A percentile compares a stretch with the other conserved stretches of the same genome.
Evolutionary conservation across 768 basidiomycete species (phyloP).

Genomic region (Suillus bovinus): DNA sequence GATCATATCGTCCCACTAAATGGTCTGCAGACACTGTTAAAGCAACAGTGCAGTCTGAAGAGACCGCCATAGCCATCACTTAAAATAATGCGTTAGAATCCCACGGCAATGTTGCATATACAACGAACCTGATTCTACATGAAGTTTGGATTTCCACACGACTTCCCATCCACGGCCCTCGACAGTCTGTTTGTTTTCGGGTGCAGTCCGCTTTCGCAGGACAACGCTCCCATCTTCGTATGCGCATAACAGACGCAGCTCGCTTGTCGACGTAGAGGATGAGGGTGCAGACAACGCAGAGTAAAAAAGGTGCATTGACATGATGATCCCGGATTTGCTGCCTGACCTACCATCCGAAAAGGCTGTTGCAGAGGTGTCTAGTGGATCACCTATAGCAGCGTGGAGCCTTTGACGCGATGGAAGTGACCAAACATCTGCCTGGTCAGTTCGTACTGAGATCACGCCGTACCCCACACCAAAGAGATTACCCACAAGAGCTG

Average conservation of each 20-base stretch:
- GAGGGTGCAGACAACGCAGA: slow-evolving; percentile 32
- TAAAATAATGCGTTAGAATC: background rate
- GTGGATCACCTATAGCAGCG: slow-evolving; percentile 78
- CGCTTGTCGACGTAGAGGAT: slow-evolving; percentile 29
- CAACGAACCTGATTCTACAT: slow-evolving; percentile 69
- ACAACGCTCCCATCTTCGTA: slow-evolving; percentile 92
- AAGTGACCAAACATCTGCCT: slow-evolving; percentile 89
- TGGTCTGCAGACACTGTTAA: slow-evolving; percentile 88
- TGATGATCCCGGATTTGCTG: slow-evolving; percentile 77
- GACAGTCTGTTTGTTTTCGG: slow-evolving; percentile 43
- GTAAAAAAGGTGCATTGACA: slow-evolving; percentile 76
- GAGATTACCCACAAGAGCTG: slow-evolving; percentile 59
- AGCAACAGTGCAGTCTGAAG: slow-evolving; percentile 56
- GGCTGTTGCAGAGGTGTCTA: slow-evolving; percentile 25
- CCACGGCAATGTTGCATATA: background rate
- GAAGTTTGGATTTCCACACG: slow-evolving; percentile 65
- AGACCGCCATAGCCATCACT: slow-evolving; percentile 55
- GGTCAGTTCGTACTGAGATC: slow-evolving; percentile 4
- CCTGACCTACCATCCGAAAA: slow-evolving; percentile 49
- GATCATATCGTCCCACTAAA: slow-evolving; percentile 63
- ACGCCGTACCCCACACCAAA: background rate
- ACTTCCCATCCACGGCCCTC: slow-evolving; percentile 75
- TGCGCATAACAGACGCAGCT: slow-evolving; percentile 66
- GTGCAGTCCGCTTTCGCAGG: slow-evolving; percentile 51
- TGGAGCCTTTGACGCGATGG: slow-evolving; percentile 71